A percentile compares a stretch with the other conserved stretches of the same genome.
Evolutionary conservation across 208 protist species (phyloP).

Genomic region (Zelonia costaricensis): DNA sequence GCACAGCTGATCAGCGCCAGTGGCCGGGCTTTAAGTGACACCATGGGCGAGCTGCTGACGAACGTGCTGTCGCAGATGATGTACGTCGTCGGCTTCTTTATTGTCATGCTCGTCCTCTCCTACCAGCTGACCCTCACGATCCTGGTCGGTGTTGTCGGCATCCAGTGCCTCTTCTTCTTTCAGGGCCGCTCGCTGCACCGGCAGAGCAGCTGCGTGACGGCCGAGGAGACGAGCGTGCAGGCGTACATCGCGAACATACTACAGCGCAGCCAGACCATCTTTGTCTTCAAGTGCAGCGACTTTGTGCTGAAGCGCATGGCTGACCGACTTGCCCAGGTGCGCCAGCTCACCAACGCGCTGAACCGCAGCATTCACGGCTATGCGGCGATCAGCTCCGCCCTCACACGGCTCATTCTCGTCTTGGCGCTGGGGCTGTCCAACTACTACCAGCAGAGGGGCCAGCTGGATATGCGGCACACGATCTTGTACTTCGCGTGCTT

Average conservation of each 20-base stretch:
- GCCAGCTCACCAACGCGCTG: conserved; percentile 28
- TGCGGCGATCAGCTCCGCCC: conserved; percentile 49
- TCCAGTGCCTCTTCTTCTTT: conserved; percentile 55
- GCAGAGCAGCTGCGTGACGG: conserved; percentile 30
- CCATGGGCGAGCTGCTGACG: conserved; percentile 52
- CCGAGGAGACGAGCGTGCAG: conserved; percentile 49
- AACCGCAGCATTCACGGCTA: conserved; percentile 69
- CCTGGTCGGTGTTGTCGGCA: conserved; percentile 32
- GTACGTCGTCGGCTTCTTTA: conserved; percentile 29
- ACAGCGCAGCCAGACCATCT: conserved; percentile 63
- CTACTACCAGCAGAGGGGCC: conserved; percentile 45
- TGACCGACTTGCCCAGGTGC: conserved; percentile 27
- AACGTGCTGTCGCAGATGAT: conserved; percentile 47
- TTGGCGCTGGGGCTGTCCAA: conserved; percentile 64
- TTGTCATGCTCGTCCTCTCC: conserved; percentile 60
- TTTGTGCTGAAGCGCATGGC: conserved; percentile 50
- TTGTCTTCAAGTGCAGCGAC: conserved; percentile 51
- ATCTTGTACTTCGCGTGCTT: conserved; percentile 77
- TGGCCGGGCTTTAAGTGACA: conserved; percentile 35
- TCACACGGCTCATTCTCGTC: conserved; percentile 68
- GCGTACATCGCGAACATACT: conserved; percentile 61
- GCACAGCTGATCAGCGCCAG: conserved; percentile 50
- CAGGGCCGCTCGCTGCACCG: conserved; percentile 31
- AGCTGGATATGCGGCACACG: conserved; percentile 60
- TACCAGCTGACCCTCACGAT: conserved; percentile 53